Conservation (phyloP, 139 green algal species). For the Ulvella scutata region DNA sequence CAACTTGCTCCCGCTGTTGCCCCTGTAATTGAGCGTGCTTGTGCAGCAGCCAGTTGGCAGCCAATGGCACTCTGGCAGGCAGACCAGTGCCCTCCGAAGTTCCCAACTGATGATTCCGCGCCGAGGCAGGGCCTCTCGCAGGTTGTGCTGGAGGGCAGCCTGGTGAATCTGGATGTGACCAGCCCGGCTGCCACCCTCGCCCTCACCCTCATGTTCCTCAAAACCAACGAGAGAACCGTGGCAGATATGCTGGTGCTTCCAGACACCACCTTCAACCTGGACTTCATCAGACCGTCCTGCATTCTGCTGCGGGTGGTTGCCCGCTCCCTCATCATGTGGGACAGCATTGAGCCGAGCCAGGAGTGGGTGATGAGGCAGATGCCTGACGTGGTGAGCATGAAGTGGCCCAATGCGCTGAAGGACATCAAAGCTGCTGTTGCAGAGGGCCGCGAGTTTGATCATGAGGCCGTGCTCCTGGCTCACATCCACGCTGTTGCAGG, state of each 20-base stretch:
- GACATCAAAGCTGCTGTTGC: constrained; percentile 7
- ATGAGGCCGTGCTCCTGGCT: constrained; percentile 9
- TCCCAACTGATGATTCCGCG: not conserved
- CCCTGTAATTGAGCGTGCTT: too few relatives aligned
- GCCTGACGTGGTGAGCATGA: not conserved
- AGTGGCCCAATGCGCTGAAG: constrained; percentile 3
- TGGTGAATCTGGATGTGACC: constrained; percentile 70
- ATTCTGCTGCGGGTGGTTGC: constrained; percentile 75
- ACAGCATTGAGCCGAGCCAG: constrained; percentile 33
- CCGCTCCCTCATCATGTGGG: constrained; percentile 72
- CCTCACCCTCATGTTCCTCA: constrained; percentile 79
- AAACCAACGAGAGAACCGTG: constrained; percentile 53
- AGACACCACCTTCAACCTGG: constrained; percentile 51
- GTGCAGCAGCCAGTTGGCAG: not conserved
- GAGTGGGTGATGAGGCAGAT: constrained; percentile 17
- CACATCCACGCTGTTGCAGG: constrained; percentile 45
- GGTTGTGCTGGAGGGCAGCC: constrained; percentile 65
- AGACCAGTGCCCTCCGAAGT: not conserved
- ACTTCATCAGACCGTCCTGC: constrained; percentile 62
- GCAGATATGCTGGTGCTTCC: constrained; percentile 33
- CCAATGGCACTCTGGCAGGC: not conserved
- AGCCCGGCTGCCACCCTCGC: constrained; percentile 73
- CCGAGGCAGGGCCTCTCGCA: constrained; percentile 7
- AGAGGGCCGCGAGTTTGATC: not conserved
- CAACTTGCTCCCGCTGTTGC: too few relatives aligned